These are phyloP conservation scores for Ascodesmis nigricans DNA, from an alignment of 495 filamentous ascomycete genomes.

Conservation along the genomic window DNA sequence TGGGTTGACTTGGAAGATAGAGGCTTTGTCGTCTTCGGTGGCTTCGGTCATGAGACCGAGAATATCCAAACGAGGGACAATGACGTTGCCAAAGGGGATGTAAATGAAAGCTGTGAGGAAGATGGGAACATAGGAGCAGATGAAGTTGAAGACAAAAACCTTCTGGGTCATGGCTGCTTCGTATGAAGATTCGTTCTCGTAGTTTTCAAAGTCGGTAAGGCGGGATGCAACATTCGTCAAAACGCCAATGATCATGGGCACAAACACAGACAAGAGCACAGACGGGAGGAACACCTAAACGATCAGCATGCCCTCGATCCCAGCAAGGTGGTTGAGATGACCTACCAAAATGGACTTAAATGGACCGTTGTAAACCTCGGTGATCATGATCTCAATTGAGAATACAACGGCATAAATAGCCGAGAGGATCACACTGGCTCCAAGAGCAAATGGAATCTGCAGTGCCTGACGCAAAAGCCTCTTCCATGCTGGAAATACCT, in stretches of 20 bases:
- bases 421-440: slow-evolving; percentile 46
- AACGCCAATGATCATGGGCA: slow-evolving; percentile 56
- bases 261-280: slow-evolving; percentile 52
- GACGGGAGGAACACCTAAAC: slow-evolving; percentile 68
- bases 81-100: slow-evolving; percentile 68
- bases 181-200: slow-evolving; percentile 44
- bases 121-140: slow-evolving; percentile 83
- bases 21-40: slow-evolving; percentile 37
- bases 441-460: slow-evolving; percentile 70
- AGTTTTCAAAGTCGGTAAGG: slow-evolving; percentile 77
- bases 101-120: slow-evolving; percentile 93
- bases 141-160: slow-evolving; percentile 89
- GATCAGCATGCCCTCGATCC: slow-evolving; percentile 21
- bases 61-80: slow-evolving; percentile 77
- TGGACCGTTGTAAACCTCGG: slow-evolving; percentile 79
- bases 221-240: slow-evolving; percentile 54
- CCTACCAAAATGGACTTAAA: slow-evolving; percentile 64
- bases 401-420: slow-evolving; percentile 72
- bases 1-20: slow-evolving; percentile 65
- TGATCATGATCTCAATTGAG: slow-evolving; percentile 87
- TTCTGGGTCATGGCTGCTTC: slow-evolving; percentile 68
- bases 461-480: slow-evolving; percentile 58
- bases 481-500: slow-evolving; percentile 56
- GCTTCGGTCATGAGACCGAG: slow-evolving; percentile 45
- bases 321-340: not conserved